Percentiles rank a stretch among this genome's conserved stretches.
Conservation (phyloP, 1,284 basidiomycete genomes). For the Bondarzewia mesenterica region DNA sequence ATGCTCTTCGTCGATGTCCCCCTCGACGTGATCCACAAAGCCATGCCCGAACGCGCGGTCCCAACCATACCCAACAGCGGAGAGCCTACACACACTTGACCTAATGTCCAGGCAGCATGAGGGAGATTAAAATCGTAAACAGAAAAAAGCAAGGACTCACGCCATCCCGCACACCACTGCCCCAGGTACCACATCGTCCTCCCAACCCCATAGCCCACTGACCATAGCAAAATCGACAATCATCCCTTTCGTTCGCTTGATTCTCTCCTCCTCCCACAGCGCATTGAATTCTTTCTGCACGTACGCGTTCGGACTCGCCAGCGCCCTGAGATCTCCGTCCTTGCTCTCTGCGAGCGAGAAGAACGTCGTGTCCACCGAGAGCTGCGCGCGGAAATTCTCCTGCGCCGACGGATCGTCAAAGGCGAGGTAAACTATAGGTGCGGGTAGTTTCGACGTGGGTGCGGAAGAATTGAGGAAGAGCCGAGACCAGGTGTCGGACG, state of each 20-base stretch:
- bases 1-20: conserved; percentile 33
- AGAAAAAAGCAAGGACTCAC: conserved; percentile 15
- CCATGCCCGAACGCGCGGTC: conserved; percentile 45
- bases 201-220: conserved; percentile 47
- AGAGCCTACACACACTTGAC: conserved; percentile 51
- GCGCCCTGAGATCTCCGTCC: conserved; percentile 31
- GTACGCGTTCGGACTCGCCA: conserved; percentile 49
- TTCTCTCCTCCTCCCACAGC: conserved; percentile 31
- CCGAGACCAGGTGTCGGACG: conserved; percentile 34
- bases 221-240: conserved; percentile 59
- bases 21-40: conserved; percentile 33
- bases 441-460: conserved; percentile 12
- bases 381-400: conserved; percentile 32
- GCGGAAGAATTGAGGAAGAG: conserved; percentile 19
- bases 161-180: conserved; percentile 51
- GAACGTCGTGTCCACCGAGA: conserved; percentile 27
- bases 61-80: conserved; percentile 57
- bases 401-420: conserved; percentile 46
- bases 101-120: conserved; percentile 33
- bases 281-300: conserved; percentile 42
- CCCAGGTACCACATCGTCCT: conserved; percentile 34
- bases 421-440: conserved; percentile 43
- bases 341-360: conserved; percentile 39
- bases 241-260: conserved; percentile 48
- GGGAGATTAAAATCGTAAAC: background rate